Evolutionary conservation across 192 early-diverging fungal genomes (phyloP).

Genomic region (Backusella tuberculispora): DNA sequence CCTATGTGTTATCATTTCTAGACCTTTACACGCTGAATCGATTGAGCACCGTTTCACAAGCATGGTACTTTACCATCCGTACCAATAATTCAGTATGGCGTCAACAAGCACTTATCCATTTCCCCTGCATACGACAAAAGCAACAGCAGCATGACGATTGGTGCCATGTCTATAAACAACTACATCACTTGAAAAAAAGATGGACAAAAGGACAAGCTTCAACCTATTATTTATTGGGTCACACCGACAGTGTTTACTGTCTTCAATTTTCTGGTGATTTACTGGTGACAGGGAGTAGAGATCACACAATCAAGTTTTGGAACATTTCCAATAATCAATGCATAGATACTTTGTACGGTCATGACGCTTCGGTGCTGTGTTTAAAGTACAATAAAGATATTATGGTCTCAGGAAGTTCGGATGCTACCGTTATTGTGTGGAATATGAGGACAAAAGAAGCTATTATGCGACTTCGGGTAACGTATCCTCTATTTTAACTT

Average conservation of each 20-base stretch:
- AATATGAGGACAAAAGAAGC: conserved; percentile 56
- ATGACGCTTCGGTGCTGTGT: conserved; percentile 77
- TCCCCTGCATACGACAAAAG: background rate
- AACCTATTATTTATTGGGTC: conserved; percentile 69
- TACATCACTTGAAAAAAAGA: conserved; percentile 60
- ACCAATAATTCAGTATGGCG: background rate
- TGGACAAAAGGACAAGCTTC: conserved; percentile 57
- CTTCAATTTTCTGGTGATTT: conserved; percentile 83
- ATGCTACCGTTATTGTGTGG: conserved; percentile 90
- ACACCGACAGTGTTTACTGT: conserved; percentile 90
- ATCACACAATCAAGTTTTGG: conserved; percentile 87
- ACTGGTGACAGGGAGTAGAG: conserved; percentile 81
- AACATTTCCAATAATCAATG: conserved; percentile 66
- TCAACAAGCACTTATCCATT: background rate
- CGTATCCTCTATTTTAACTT: background rate
- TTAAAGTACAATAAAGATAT: conserved; percentile 84
- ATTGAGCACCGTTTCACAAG: background rate
- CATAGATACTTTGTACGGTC: conserved; percentile 67
- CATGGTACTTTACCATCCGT: background rate
- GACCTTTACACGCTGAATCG: background rate
- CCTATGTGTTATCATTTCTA: background rate
- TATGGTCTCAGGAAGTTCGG: conserved; percentile 88
- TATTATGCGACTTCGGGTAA: conserved; percentile 51
- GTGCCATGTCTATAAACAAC: conserved; percentile 73
- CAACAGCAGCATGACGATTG: conserved; percentile 42